Conservation (phyloP, 2,329 filamentous ascomycete species). For the Aspergillus hiratsukae region DNA sequence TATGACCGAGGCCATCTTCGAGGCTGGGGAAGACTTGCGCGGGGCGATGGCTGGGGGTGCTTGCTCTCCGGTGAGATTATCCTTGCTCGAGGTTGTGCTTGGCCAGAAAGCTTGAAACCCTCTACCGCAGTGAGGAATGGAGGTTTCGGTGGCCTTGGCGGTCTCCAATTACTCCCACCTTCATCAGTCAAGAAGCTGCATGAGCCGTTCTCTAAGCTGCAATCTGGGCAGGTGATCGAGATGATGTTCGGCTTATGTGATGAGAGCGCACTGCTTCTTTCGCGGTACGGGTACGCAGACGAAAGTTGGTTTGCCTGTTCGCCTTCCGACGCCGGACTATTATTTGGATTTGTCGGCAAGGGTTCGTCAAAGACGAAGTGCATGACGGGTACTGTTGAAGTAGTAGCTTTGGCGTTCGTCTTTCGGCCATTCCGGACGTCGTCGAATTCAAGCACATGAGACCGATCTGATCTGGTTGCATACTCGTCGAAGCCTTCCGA, state of each 20-base stretch:
- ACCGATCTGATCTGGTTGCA: not conserved
- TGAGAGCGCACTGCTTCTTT: not conserved
- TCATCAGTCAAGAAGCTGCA: not conserved
- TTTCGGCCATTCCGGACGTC: not conserved
- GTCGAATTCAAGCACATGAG: not conserved
- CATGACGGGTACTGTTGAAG: not conserved
- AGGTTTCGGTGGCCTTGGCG: conserved; percentile 12
- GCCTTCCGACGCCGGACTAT: conserved; percentile 9
- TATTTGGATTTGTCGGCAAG: conserved; percentile 5
- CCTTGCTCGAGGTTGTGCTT: not conserved
- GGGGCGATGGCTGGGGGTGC: not conserved
- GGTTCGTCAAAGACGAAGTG: conserved; percentile 3
- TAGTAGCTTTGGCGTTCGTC: not conserved
- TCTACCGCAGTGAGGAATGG: conserved; percentile 4
- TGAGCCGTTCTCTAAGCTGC: not conserved
- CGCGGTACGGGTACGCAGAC: not conserved
- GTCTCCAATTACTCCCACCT: conserved; percentile 1
- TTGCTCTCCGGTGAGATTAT: not conserved
- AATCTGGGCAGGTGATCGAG: not conserved
- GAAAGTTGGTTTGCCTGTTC: not conserved
- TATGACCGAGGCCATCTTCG: not conserved
- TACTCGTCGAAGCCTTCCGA: not conserved
- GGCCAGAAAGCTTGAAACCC: not conserved
- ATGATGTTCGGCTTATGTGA: not conserved
- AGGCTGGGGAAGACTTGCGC: not conserved